Evolutionary conservation across 1,284 basidiomycete genomes (phyloP), one percentile per base, ranked within the genome.

Genomic region (Vanrija sp.): DNA sequence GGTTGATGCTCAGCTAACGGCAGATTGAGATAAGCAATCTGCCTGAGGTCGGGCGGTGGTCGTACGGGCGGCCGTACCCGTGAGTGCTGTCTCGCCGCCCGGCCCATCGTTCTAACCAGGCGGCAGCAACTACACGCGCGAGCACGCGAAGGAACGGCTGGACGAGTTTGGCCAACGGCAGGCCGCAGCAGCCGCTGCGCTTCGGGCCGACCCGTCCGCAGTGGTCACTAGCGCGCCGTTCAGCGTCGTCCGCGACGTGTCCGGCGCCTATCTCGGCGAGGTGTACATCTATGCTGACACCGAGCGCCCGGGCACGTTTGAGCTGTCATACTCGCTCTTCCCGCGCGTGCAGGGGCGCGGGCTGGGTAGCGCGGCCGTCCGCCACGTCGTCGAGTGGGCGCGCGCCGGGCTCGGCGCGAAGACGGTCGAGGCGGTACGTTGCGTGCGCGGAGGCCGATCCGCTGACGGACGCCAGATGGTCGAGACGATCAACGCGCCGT

Each of bases 371-470:
- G 50, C 50, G 9, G 34, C 38, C 4, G 21, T 46, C 3, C 6
- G 5, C 19, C 5, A 19, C 19, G 15, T 46, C 21, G 29, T 51
- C 10, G 50, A 42, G 21, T 44, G 23, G 23, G 19, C 16, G 1
- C 38, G 9, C 19, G 6, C 18, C 19, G 43, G 19, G 15, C 38
- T 51, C 19, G 50, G 34, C 15, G 19, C 15, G 6, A 4, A 12
- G 9, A 45, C 19, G 26, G 38, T 51, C 7, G 34, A 51, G 15
- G 50, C 50, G 10, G 50, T 51, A 34, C 44, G 50, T 38, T 6
- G 19, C 21, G 9, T 28, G 28, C 28, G 28, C 19, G n/a, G n/a
- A 42, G 5, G n/a, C 9, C 9, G 40, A n/a, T n/a, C n/a, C 2
- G 40, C n/a, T 9, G 19, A 15, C 40, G 18, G n/a, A 26, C 7